Evolutionary conservation across 371 early-diverging fungal genomes (phyloP).

Genomic region (Smittium mucronatum): DNA sequence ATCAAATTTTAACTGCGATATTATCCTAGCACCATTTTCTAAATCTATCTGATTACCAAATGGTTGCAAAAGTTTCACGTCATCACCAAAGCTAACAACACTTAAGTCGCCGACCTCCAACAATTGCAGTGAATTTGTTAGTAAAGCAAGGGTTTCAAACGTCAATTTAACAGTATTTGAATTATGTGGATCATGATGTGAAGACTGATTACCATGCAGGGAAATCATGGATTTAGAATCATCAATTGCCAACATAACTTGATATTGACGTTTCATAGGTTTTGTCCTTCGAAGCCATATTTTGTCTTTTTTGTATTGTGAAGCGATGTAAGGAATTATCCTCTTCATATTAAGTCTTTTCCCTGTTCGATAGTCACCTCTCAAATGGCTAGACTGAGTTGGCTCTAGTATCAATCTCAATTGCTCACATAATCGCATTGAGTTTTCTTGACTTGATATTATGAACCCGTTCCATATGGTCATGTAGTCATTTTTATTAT

Average conservation of each 20-base stretch:
- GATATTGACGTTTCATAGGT: constrained; percentile 94
- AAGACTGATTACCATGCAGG: not conserved
- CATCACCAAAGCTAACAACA: constrained; percentile 84
- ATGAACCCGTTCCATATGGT: constrained; percentile 83
- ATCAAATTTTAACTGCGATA: constrained; percentile 81
- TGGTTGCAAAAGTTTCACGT: constrained; percentile 72
- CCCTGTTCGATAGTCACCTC: constrained; percentile 98
- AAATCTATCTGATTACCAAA: constrained; percentile 80
- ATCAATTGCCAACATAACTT: constrained; percentile 96
- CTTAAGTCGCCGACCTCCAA: constrained; percentile 88
- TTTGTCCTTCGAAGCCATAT: constrained; percentile 99
- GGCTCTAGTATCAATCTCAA: constrained; percentile 94
- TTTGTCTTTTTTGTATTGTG: constrained; percentile 98
- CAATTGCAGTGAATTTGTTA: constrained; percentile 81
- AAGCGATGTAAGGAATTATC: constrained; percentile 98
- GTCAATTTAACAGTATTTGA: constrained; percentile 63
- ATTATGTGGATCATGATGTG: constrained; percentile 9
- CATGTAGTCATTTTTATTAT: constrained; percentile 40
- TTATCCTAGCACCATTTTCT: constrained; percentile 76
- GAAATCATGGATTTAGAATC: constrained; percentile 94
- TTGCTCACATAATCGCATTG: constrained; percentile 85
- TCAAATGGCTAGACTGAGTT: constrained; percentile 89
- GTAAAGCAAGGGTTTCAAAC: constrained; percentile 79
- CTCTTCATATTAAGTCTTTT: constrained; percentile 99
- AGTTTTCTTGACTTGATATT: constrained; percentile 72